Evolutionary conservation across 139 green algal genomes (phyloP).

Genomic region (Closterium sp.): DNA sequence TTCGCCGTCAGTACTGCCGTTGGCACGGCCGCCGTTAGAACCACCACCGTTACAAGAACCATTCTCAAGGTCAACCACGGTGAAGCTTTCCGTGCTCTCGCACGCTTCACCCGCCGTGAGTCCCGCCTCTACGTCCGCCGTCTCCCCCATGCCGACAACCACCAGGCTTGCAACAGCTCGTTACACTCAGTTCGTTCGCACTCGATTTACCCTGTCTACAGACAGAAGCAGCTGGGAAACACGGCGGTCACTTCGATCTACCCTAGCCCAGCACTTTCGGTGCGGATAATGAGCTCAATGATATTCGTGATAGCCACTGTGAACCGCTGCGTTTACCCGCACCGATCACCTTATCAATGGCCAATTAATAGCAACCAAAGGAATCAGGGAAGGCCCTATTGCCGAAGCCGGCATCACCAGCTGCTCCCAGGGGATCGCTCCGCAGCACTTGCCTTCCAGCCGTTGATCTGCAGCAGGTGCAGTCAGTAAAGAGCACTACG

Average conservation of each 20-base stretch:
- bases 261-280: not conserved
- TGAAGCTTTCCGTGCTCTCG: not conserved
- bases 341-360: no score
- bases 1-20: not conserved
- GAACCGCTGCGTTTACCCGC: not conserved
- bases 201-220: not conserved
- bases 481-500: not conserved
- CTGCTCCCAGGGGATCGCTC: not conserved
- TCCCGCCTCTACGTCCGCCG: not conserved
- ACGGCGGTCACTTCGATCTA: not conserved
- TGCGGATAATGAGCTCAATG: no score
- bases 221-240: not conserved
- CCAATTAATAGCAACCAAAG: no score
- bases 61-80: not conserved
- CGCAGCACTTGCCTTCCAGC: not conserved
- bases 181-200: not conserved
- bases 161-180: not conserved
- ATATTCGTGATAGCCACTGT: not conserved
- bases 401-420: not conserved
- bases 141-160: not conserved
- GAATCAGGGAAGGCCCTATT: no score
- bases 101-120: not conserved
- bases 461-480: not conserved
- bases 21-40: not conserved
- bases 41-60: no score